phyloP scores from a whole-genome alignment of 352 stramenopile species.

The Phytophthora brassicae region DNA sequence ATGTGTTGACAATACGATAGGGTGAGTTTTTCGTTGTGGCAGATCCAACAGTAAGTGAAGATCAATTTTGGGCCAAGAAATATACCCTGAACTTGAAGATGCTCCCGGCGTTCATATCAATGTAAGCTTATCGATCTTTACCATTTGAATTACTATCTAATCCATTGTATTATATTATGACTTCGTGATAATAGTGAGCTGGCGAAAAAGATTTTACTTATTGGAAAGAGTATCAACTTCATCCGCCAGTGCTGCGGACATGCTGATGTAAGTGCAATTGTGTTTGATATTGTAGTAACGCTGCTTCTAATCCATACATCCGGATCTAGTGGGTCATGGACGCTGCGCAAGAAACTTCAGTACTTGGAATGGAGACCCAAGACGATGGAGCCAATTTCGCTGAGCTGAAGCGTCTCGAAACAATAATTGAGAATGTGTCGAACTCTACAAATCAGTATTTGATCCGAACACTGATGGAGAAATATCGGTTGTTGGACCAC shows the following conservation, averaged over 20 bases:
- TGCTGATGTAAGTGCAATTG: conserved; percentile 60
- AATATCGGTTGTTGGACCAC: conserved; percentile 94
- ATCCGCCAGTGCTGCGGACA: conserved; percentile 95
- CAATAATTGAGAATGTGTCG: conserved; percentile 80
- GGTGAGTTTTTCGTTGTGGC: conserved; percentile 88
- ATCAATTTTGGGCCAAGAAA: conserved; percentile 86
- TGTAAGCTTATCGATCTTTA: conserved; percentile 36
- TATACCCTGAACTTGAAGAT: conserved; percentile 86
- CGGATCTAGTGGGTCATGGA: conserved; percentile 75
- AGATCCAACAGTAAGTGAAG: conserved; percentile 68
- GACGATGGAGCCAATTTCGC: conserved; percentile 70
- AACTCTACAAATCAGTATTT: conserved; percentile 87
- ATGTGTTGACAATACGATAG: conserved; percentile 28
- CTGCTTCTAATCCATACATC: neutral
- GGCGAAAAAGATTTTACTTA: conserved; percentile 92
- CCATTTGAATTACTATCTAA: neutral
- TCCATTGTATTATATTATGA: too few species aligned
- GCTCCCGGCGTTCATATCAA: conserved; percentile 86
- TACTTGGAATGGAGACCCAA: conserved; percentile 49
- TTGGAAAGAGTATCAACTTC: conserved; percentile 99
- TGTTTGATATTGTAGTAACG: neutral
- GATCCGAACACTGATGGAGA: conserved; percentile 91
- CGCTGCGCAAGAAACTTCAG: conserved; percentile 40
- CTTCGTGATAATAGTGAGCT: conserved; percentile 66
- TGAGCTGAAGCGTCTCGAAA: conserved; percentile 68